Evolutionary conservation across 1,284 basidiomycete genomes (phyloP).

Genomic region (Sporisorium scitamineum): DNA sequence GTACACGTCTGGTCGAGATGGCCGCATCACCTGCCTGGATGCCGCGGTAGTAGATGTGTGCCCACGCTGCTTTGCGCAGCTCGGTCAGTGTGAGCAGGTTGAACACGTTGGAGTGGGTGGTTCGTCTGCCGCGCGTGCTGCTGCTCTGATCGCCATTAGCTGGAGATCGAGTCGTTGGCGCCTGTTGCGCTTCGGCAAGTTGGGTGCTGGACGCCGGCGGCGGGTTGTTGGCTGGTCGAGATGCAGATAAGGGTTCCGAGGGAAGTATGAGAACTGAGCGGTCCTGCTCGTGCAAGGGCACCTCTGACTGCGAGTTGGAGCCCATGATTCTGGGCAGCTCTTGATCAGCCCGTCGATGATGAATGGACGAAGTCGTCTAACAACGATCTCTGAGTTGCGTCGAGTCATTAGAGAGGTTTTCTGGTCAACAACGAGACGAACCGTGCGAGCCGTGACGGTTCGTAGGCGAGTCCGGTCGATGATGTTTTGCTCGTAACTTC

Average conservation of each 20-base stretch:
- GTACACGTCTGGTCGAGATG: slow-evolving; percentile 22
- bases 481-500: no score
- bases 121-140: background rate
- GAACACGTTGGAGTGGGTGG: slow-evolving; percentile 3
- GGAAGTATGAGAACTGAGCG: slow-evolving; percentile 14
- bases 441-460: no score
- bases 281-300: slow-evolving; percentile 1
- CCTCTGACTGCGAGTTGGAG: background rate
- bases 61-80: slow-evolving; percentile 47
- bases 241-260: background rate
- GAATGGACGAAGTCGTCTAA: background rate
- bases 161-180: slow-evolving; percentile 6
- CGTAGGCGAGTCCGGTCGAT: no score
- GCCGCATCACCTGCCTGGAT: slow-evolving; percentile 35
- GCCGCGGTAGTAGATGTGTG: slow-evolving; percentile 37
- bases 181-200: background rate
- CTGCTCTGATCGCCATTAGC: background rate
- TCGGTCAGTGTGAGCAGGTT: slow-evolving; percentile 43
- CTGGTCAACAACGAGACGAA: no score
- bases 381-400: no score
- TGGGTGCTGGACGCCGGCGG: background rate
- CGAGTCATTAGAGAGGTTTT: no score
- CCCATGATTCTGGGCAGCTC: slow-evolving; percentile 13
- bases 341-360: background rate
- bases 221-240: background rate